Evolutionary conservation across 75 land plant species (phyloP), one percentile per base, ranked within the genome.

Genomic region (Sequoiadendron giganteum): DNA sequence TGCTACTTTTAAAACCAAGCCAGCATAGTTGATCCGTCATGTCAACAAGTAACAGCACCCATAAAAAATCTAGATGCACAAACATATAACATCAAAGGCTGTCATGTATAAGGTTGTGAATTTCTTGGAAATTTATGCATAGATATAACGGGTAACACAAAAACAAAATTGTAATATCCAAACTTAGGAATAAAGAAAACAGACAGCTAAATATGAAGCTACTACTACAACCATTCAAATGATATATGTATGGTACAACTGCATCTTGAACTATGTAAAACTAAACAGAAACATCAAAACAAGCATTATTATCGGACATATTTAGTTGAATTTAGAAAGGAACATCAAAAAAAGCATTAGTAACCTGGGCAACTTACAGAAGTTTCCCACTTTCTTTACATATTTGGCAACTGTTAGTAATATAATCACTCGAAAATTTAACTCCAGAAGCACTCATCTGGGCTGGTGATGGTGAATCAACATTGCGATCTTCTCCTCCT

Each of bases 311-410:
- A 40, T 40, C 18, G 48, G 2, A 10, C 1, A 1, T 45, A 25
- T 25, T 10, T 65, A 21, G 8, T 45, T 10, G 3, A 28, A 15
- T 9, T 82, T 25, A 25, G 21, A 42, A 28, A 25, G 45, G 11
- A 82, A 36, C 28, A 47, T 3, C 14, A 2, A 82, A 45, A 28
- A 11, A 82, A 40, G 2, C 19, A 38, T 16, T 39, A 4, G 45
- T 9, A 19, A 40, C 1, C 13, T 39, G n/a, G 3, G 47, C 25
- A 25, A 82, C 84, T 28, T 47, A 82, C 84, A 82, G 15, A 25
- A 82, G 84, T n/a, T 82, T 4, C 32, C 52, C 84, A 3, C 84
- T 48, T 45, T 47, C 52, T 25, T 82, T 82, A 82, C 84, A 82
- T 1, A 82, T n/a, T 81, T 81, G 83, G 48, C 83, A 81, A 42